phyloP scores from a whole-genome alignment of 2,329 filamentous ascomycete species.

The Akanthomyces muscarius region DNA sequence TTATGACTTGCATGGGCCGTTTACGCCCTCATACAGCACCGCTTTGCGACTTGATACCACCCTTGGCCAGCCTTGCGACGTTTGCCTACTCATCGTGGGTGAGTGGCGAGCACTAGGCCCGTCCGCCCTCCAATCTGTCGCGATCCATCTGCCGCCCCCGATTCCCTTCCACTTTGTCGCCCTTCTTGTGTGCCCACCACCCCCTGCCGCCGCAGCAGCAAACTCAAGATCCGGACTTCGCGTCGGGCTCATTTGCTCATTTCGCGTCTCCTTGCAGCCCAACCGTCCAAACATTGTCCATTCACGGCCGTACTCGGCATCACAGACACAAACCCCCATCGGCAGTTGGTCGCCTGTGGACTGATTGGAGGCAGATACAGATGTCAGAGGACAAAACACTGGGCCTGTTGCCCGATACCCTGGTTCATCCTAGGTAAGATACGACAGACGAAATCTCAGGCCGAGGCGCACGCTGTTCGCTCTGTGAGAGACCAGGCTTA shows the following conservation, averaged over 20 bases:
- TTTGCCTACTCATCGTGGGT: background rate
- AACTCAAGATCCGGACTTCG: background rate
- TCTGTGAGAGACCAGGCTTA: background rate
- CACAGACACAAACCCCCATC: background rate
- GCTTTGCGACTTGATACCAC: background rate
- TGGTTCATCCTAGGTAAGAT: constrained; percentile 9
- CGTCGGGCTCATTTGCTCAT: background rate
- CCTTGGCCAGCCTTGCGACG: background rate
- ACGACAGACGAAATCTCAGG: constrained; percentile 5
- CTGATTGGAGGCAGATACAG: background rate
- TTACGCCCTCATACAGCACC: background rate
- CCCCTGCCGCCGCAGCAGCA: background rate
- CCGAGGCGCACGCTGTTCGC: background rate
- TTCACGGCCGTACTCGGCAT: constrained; percentile 1
- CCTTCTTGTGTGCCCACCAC: background rate
- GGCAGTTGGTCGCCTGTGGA: constrained; percentile 4
- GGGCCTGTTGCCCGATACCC: constrained; percentile 7
- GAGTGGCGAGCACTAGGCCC: background rate
- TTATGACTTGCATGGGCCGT: background rate
- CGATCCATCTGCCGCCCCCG: constrained; percentile 4
- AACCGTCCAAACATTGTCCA: background rate
- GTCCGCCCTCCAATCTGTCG: constrained; percentile 5
- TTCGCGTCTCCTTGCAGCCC: background rate
- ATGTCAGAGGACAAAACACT: constrained; percentile 1
- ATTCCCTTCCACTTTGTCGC: background rate